These are phyloP conservation scores for Neonectria faginata DNA, from an alignment of 2,329 filamentous ascomycete species.

Conservation along the genomic window DNA sequence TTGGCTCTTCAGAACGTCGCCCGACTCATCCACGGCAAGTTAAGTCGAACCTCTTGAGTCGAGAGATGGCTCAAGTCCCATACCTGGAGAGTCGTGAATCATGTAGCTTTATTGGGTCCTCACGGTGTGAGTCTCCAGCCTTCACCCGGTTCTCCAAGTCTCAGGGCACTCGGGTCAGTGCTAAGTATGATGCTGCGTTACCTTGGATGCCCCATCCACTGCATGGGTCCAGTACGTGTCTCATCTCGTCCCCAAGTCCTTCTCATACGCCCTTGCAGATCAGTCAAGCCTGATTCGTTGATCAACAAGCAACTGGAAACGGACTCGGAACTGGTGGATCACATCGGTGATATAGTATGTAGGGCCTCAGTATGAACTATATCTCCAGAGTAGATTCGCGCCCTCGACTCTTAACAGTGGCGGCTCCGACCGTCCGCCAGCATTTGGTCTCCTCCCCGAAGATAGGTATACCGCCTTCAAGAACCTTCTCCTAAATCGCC, in stretches of 20 bases:
- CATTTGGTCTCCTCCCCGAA: slow-evolving; percentile 17
- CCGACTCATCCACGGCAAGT: background rate
- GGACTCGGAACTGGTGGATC: background rate
- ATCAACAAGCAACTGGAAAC: background rate
- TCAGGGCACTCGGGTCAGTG: background rate
- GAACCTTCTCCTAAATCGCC: slow-evolving; percentile 36
- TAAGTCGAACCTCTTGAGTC: no score
- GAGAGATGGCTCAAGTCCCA: no score
- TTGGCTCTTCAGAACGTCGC: slow-evolving; percentile 8
- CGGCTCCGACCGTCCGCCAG: slow-evolving; percentile 15
- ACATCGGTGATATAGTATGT: background rate
- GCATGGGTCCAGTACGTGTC: background rate
- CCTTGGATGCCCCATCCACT: background rate
- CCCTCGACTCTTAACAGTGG: slow-evolving; percentile 29
- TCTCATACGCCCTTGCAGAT: background rate
- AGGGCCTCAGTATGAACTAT: slow-evolving; percentile 26
- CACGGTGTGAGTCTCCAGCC: background rate
- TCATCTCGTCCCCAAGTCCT: background rate
- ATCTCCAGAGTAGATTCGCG: slow-evolving; percentile 35
- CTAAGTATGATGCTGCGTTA: background rate
- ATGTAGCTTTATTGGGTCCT: background rate
- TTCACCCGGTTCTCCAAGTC: no score
- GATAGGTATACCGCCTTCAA: slow-evolving; percentile 32
- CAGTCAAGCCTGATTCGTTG: background rate
- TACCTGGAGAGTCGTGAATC: no score